Evolutionary conservation across 306 rosid species (phyloP), one percentile per base, ranked within the genome.

Genomic region (Pueraria montana): DNA sequence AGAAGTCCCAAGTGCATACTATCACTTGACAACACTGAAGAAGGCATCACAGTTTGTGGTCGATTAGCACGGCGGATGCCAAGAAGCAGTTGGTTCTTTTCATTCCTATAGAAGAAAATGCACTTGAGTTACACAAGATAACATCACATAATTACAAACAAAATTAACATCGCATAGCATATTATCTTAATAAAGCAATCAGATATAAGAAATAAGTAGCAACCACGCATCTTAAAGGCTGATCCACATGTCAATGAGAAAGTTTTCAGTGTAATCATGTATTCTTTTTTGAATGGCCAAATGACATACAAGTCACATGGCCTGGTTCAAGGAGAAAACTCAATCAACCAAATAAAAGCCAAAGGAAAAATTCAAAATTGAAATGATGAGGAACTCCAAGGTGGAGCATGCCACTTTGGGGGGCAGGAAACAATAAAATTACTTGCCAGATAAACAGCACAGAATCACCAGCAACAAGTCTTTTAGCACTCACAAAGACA

Each of bases 1-100:
- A 96, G 98, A 89, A 96, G 99, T 77, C 99, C 99, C 81, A 96
- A 84, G 87, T 96, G 99, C 99, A 96, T 96, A 88, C 99, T 96
- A 72, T 96, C 99, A 78, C 99, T 96, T 30, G 99, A 96, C 79
- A 96, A 89, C 74, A 96, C 99, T 12, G 98, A 96, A 10, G 99
- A 96, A 64, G 99, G 99, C 98, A 96, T 94, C 85, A 94, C 97
- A 61, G 99, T 91, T 77, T 96, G 99, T 20, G 97, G 95, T 32
- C 99, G 92, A 87, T 80, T 94, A 21, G 99, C 98, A 30, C 92
- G 94, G 2, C 99, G 92, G 40, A 94, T 96, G 38, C 99, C 99
- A 30, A 96, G 93, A 32, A 96, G 95, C 80, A 96, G 84, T 81
- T 94, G 99, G 87, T 96, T 96, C 84, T 92, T 94, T 13, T 96